These are phyloP conservation scores for Russula emetica DNA, from an alignment of 768 basidiomycete genomes.

Conservation along the genomic window DNA sequence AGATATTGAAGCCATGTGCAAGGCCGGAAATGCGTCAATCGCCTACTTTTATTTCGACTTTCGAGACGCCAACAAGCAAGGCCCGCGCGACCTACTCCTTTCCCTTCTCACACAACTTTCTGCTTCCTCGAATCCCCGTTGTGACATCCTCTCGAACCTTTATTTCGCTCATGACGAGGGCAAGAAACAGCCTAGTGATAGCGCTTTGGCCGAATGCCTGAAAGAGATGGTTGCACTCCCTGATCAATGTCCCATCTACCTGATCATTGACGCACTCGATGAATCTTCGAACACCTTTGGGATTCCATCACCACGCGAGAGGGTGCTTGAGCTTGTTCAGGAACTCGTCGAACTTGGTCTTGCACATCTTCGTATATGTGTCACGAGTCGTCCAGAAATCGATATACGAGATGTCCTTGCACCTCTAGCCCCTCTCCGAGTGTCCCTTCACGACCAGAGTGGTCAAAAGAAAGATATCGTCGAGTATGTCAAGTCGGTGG, in stretches of 20 bases:
- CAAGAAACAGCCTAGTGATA: too few relatives aligned
- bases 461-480: not conserved
- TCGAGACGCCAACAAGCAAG: too few relatives aligned
- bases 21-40: too few relatives aligned
- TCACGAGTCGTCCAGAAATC: not conserved
- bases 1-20: too few relatives aligned
- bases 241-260: not conserved
- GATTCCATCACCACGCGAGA: not conserved
- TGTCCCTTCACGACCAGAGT: not conserved
- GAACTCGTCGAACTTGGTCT: not conserved
- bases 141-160: too few relatives aligned
- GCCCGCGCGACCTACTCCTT: too few relatives aligned
- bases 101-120: too few relatives aligned
- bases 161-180: too few relatives aligned
- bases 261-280: not conserved
- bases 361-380: not conserved
- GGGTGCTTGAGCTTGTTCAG: not conserved
- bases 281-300: not conserved
- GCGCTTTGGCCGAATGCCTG: too few relatives aligned
- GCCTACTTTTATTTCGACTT: too few relatives aligned
- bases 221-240: too few relatives aligned
- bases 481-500: not conserved
- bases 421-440: not conserved
- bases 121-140: too few relatives aligned
- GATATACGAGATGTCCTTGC: not conserved